A percentile compares a stretch with the other conserved stretches of the same genome.
These are phyloP conservation scores for Mycosarcoma maydis DNA, from an alignment of 1,284 basidiomycete genomes.

Conservation along the genomic window DNA sequence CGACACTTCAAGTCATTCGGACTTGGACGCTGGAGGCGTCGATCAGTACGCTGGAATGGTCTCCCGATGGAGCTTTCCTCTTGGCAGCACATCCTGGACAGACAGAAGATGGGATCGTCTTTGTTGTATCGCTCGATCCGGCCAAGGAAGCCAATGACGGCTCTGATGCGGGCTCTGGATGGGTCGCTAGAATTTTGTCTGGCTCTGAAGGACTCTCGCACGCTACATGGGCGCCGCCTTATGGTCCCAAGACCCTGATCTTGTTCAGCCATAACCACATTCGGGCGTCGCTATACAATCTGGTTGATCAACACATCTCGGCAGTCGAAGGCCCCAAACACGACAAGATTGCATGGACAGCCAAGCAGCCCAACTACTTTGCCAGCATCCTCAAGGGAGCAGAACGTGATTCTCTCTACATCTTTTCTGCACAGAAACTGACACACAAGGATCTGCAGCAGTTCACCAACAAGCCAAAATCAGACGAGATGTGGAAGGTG, in stretches of 20 bases:
- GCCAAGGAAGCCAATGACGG: slow-evolving; percentile 55
- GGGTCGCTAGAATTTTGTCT: slow-evolving; percentile 55
- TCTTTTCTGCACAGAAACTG: slow-evolving; percentile 29
- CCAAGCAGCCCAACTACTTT: slow-evolving; percentile 36
- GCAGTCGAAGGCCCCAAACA: slow-evolving; percentile 46
- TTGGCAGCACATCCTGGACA: slow-evolving; percentile 34
- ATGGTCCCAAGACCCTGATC: slow-evolving; percentile 46
- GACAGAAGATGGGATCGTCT: slow-evolving; percentile 47
- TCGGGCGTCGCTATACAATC: slow-evolving; percentile 41
- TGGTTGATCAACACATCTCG: slow-evolving; percentile 46
- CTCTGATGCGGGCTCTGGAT: slow-evolving; percentile 53
- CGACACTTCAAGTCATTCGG: slow-evolving; percentile 59
- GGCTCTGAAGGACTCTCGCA: slow-evolving; percentile 51
- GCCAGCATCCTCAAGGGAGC: slow-evolving; percentile 37
- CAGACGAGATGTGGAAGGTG: slow-evolving; percentile 35
- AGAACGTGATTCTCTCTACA: slow-evolving; percentile 31
- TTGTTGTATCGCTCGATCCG: slow-evolving; percentile 58
- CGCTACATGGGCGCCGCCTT: slow-evolving; percentile 50
- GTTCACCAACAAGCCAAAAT: slow-evolving; percentile 22
- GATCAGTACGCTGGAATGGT: slow-evolving; percentile 53
- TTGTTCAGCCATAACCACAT: slow-evolving; percentile 49
- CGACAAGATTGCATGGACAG: slow-evolving; percentile 34
- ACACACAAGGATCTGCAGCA: slow-evolving; percentile 16
- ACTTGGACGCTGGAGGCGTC: slow-evolving; percentile 50
- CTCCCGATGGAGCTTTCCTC: slow-evolving; percentile 53